These are phyloP conservation scores for Brassica nigra DNA, from an alignment of 345 rosid genomes.

Conservation along the genomic window DNA sequence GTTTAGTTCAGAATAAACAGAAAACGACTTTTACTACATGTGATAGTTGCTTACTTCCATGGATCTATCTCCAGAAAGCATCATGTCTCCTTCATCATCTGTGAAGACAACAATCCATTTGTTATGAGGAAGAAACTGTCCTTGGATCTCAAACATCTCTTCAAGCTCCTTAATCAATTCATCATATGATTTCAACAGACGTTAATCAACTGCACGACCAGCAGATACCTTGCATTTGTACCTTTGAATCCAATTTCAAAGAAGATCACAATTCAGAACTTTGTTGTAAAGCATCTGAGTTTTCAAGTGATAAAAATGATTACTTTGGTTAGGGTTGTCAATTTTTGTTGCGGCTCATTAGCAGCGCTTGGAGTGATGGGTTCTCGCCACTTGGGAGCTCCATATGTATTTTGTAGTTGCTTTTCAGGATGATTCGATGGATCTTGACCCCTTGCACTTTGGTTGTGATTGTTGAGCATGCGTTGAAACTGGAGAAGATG, in stretches of 20 bases:
- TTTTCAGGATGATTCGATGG: constrained; percentile 43
- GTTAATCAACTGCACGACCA: constrained; percentile 71
- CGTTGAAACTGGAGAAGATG: constrained; percentile 42
- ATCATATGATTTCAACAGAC: constrained; percentile 53
- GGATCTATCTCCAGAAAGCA: constrained; percentile 78
- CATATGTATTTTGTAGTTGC: too few species aligned
- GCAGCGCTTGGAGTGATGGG: constrained; percentile 35
- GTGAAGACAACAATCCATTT: constrained; percentile 70
- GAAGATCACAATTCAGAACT: not conserved
- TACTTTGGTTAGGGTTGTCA: constrained; percentile 32
- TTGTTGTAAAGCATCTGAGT: not conserved
- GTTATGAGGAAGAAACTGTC: constrained; percentile 49
- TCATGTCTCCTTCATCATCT: constrained; percentile 74
- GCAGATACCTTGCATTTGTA: constrained; percentile 82
- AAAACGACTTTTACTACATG: not conserved
- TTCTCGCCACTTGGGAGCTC: constrained; percentile 42
- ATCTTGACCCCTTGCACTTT: constrained; percentile 66
- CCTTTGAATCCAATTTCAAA: constrained; percentile 38
- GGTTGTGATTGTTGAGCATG: constrained; percentile 48
- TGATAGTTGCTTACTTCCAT: constrained; percentile 58
- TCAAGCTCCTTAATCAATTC: constrained; percentile 57
- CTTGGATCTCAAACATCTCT: constrained; percentile 68
- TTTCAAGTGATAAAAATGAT: not conserved
- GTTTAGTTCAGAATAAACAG: too few species aligned
- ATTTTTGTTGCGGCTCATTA: constrained; percentile 45